Conservation (phyloP, 768 basidiomycete species). For the Terana coerulea region DNA sequence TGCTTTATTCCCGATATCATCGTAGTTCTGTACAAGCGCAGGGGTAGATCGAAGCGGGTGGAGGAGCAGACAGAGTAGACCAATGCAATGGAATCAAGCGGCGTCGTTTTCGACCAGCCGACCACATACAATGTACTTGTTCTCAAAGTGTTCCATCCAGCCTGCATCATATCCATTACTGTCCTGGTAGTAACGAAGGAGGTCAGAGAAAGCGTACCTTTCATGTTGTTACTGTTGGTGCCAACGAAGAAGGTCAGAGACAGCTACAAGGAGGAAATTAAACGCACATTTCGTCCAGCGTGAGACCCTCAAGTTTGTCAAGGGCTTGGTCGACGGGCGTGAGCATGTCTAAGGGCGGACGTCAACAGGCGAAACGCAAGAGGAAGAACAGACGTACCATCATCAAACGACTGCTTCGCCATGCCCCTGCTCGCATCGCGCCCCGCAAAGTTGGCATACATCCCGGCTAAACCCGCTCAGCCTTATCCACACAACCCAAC, state of each 20-base stretch:
- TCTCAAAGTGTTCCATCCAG: conserved; percentile 92
- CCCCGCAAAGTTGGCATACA: conserved; percentile 98
- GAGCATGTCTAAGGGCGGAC: conserved; percentile 67
- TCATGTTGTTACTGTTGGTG: conserved; percentile 80
- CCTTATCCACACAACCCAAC: neutral
- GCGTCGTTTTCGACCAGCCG: conserved; percentile 79
- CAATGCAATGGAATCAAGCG: conserved; percentile 17
- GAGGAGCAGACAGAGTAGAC: no score
- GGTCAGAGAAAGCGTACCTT: conserved; percentile 41
- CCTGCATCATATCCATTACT: conserved; percentile 47
- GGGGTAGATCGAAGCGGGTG: no score
- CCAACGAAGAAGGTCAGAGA: neutral
- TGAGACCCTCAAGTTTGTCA: conserved; percentile 79
- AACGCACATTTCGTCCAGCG: conserved; percentile 77
- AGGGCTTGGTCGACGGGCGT: conserved; percentile 83
- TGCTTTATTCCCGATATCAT: no score
- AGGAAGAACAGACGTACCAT: conserved; percentile 46
- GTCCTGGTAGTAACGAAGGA: conserved; percentile 9
- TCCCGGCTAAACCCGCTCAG: conserved; percentile 59
- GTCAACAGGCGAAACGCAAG: neutral
- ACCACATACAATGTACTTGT: conserved; percentile 90
- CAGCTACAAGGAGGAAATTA: neutral
- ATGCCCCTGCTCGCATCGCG: conserved; percentile 94
- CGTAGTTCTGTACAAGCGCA: no score
- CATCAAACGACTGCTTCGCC: conserved; percentile 96